Conservation (phyloP, 495 filamentous ascomycete species). For the Daldinia bambusicola region DNA sequence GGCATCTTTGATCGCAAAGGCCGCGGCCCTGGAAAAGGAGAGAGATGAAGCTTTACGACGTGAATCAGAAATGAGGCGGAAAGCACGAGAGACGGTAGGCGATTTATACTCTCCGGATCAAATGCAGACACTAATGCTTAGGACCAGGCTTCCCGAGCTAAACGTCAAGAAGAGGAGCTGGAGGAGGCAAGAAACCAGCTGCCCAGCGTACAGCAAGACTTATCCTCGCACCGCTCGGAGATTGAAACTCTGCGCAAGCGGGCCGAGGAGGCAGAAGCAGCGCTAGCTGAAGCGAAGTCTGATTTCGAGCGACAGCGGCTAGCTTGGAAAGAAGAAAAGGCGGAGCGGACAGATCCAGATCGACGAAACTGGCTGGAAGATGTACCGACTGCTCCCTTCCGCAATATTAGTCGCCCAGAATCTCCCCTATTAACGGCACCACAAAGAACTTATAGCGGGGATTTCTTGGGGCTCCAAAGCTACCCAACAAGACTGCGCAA, state of each 20-base stretch:
- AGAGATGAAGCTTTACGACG: constrained; percentile 84
- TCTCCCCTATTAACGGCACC: constrained; percentile 56
- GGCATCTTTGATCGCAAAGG: constrained; percentile 76
- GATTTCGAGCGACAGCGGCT: constrained; percentile 62
- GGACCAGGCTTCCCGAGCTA: constrained; percentile 74
- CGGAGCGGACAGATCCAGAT: constrained; percentile 73
- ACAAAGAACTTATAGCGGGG: constrained; percentile 59
- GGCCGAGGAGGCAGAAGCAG: constrained; percentile 71
- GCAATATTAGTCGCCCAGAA: constrained; percentile 57
- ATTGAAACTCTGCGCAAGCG: constrained; percentile 70
- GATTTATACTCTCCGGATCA: not conserved
- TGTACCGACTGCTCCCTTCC: constrained; percentile 51
- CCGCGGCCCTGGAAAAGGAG: constrained; percentile 84
- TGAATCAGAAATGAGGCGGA: constrained; percentile 85
- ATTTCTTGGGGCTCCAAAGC: constrained; percentile 57
- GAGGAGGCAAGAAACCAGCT: constrained; percentile 74
- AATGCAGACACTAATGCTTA: constrained; percentile 34
- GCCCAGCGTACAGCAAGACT: constrained; percentile 65
- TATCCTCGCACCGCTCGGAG: constrained; percentile 68
- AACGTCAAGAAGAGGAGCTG: constrained; percentile 83
- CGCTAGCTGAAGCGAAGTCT: constrained; percentile 62
- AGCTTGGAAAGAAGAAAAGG: constrained; percentile 76
- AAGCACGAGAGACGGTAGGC: constrained; percentile 84
- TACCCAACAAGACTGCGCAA: constrained; percentile 57
- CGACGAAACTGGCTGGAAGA: constrained; percentile 78